Base-by-base conservation (phyloP, 495 filamentous ascomycete species). In the Podospora conica region DNA sequence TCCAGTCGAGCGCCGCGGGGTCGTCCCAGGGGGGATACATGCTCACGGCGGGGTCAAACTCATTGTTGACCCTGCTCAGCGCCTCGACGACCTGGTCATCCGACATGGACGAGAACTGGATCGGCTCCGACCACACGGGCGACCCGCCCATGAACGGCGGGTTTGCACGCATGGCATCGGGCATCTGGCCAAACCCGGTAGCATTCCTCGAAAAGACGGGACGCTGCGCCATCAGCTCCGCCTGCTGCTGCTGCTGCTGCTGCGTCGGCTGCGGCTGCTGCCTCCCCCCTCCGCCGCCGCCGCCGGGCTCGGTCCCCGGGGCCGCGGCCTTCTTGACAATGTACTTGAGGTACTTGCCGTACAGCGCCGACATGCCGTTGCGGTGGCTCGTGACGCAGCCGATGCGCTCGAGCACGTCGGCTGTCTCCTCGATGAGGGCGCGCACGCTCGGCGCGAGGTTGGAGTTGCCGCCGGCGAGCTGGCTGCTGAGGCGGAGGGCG, bases 61-160 rank as follows among this genome's bases (percentile, higher is more conserved):
- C 81, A 25, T 83, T 83, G 10, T 80, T 84, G 7, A 83, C 83
- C 56, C 82, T 78, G 71, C 86, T 86, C 54, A 89, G 81, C 18
- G 85, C 85, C 69, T 88, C 84, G 7, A 84, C 78, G 29, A 88
- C 85, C 69, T 89, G 85, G 63, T 85, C 78, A 61, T 87, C 85
- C 6, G 86, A 88, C 87, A 89, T 89, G 33, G 85, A 80, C 10
- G 86, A 88, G 71, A 89, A 88, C 58, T 86, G 85, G 48, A 89
- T 71, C 6, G 85, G 80, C 66, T 87, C 84, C 0, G 77, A 70
- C 83, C 80, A 86, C 6, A 80, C 61, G 1, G 71, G 66, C 9
- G 66, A 60, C 12, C 70, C 73, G 0, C 67, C 70, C 18, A 69
- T 68, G 24, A 69, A 69, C 1, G 67, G 58, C 9, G 67, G 66